These are phyloP conservation scores for Fraxinus excelsior DNA, from an alignment of 257 asterid genomes.

Conservation along the genomic window DNA sequence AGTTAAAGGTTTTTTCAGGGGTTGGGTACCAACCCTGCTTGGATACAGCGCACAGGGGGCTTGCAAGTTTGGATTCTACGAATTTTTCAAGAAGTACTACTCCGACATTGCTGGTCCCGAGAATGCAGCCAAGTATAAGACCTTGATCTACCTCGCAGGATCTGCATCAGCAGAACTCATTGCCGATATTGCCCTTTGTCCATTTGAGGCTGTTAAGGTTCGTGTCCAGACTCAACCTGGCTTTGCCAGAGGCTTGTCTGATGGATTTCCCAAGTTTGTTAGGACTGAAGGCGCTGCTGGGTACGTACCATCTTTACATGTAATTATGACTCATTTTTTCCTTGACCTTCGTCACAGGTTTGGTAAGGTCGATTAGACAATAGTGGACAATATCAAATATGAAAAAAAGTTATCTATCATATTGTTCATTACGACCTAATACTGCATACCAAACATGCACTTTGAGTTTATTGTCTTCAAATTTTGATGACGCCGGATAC, in stretches of 20 bases:
- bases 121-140: slow-evolving; percentile 73
- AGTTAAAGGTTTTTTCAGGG: slow-evolving; percentile 61
- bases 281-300: slow-evolving; percentile 69
- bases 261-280: slow-evolving; percentile 74
- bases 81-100: slow-evolving; percentile 72
- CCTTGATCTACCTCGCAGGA: slow-evolving; percentile 77
- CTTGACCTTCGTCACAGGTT: background rate
- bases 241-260: slow-evolving; percentile 80
- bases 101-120: slow-evolving; percentile 83
- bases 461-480: background rate
- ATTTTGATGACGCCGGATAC: background rate
- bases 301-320: slow-evolving; percentile 32
- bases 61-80: slow-evolving; percentile 74
- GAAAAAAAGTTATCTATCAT: no score
- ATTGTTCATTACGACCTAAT: background rate
- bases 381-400: background rate
- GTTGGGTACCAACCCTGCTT: slow-evolving; percentile 82
- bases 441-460: background rate
- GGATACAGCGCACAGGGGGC: slow-evolving; percentile 95
- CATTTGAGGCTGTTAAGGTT: slow-evolving; percentile 83
- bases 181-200: slow-evolving; percentile 83
- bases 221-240: slow-evolving; percentile 90
- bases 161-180: slow-evolving; percentile 84
- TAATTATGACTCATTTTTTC: background rate
- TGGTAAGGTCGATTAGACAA: background rate